Percentiles rank a stretch among this genome's conserved stretches.
Evolutionary conservation across 2,329 filamentous ascomycete species (phyloP).

Genomic region (Pyrenochaeta sp.): DNA sequence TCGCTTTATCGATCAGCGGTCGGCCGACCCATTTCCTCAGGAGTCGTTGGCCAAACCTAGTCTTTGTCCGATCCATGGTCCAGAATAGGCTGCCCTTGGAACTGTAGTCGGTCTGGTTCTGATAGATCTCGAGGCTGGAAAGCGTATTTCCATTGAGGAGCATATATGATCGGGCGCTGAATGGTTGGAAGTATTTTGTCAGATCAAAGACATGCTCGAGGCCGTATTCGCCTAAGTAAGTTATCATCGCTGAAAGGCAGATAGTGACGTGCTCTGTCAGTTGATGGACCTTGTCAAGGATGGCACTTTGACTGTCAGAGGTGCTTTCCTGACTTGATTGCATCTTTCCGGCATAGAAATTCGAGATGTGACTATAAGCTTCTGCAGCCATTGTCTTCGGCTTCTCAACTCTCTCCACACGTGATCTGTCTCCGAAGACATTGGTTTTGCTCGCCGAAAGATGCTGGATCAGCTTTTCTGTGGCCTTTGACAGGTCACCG

Average conservation of each 20-base stretch:
- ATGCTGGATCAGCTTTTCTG: conserved; percentile 90
- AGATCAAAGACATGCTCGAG: conserved; percentile 94
- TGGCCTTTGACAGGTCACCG: conserved; percentile 86
- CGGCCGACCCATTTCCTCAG: conserved; percentile 95
- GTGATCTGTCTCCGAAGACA: conserved; percentile 87
- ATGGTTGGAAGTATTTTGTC: conserved; percentile 96
- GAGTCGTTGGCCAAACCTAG: conserved; percentile 85
- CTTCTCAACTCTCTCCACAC: conserved; percentile 80
- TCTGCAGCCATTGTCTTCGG: conserved; percentile 83
- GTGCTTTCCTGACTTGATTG: conserved; percentile 55
- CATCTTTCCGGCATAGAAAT: conserved; percentile 89
- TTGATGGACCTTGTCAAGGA: conserved; percentile 86
- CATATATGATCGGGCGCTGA: conserved; percentile 95
- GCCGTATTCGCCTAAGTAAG: conserved; percentile 87
- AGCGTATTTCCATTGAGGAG: conserved; percentile 93
- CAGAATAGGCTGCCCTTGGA: conserved; percentile 92
- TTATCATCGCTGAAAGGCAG: conserved; percentile 96
- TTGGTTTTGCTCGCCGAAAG: conserved; percentile 87
- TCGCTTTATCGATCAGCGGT: conserved; percentile 77
- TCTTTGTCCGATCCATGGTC: conserved; percentile 91
- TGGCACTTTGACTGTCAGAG: conserved; percentile 56
- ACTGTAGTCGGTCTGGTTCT: conserved; percentile 87
- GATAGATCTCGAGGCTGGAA: conserved; percentile 92
- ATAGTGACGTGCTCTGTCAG: conserved; percentile 87
- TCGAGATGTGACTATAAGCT: conserved; percentile 85